Evolutionary conservation across 495 filamentous ascomycete genomes (phyloP).

Genomic region (Neurospora sp.): DNA sequence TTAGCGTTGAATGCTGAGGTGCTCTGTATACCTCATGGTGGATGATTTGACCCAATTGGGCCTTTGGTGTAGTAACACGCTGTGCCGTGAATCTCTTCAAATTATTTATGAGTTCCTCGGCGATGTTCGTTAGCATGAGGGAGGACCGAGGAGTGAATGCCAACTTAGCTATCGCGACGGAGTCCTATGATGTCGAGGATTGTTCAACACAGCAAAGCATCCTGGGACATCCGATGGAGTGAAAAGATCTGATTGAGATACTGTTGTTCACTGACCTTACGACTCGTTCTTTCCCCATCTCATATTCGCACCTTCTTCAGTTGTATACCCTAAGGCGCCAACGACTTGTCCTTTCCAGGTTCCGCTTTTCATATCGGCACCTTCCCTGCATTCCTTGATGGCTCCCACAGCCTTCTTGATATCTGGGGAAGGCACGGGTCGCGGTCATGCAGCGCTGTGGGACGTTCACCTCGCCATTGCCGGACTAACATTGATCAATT

Average conservation of each 20-base stretch:
- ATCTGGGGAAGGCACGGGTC: not conserved
- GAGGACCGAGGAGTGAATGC: not conserved
- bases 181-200: not conserved
- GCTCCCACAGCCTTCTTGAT: not conserved
- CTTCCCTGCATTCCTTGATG: not conserved
- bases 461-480: not conserved
- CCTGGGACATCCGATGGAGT: not conserved
- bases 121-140: not conserved
- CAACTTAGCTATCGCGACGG: not conserved
- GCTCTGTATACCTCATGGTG: no score
- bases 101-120: not conserved
- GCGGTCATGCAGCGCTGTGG: not conserved
- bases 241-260: not conserved
- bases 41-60: not conserved
- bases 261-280: not conserved
- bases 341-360: not conserved
- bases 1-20: not conserved
- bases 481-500: not conserved
- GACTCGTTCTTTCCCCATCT: not conserved
- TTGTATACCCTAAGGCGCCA: not conserved
- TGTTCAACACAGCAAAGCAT: not conserved
- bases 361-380: not conserved
- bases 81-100: not conserved
- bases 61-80: not conserved
- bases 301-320: not conserved